Percentiles rank a stretch among this genome's conserved stretches.
phyloP scores from a whole-genome alignment of 2,329 filamentous ascomycete genomes.

The Alternaria hordeiaustralica region DNA sequence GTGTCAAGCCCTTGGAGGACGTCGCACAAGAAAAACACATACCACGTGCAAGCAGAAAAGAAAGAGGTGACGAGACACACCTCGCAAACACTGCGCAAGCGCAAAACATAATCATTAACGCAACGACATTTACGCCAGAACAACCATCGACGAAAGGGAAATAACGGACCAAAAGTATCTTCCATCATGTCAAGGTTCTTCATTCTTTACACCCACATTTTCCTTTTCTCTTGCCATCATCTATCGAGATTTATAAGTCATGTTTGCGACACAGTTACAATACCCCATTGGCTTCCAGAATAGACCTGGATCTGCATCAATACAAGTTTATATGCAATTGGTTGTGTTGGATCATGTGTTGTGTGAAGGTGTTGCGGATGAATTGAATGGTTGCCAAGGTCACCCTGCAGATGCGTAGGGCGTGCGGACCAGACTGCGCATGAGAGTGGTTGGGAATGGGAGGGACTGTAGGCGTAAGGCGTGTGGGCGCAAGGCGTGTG shows the following conservation, averaged over 20 bases:
- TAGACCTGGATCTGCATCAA: background rate
- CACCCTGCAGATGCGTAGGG: background rate
- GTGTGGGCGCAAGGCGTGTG: background rate
- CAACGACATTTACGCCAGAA: constrained; percentile 15
- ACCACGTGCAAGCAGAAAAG: background rate
- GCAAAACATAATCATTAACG: background rate
- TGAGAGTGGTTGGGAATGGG: background rate
- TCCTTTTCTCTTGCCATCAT: background rate
- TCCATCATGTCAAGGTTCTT: background rate
- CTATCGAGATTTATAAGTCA: background rate
- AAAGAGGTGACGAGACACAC: background rate
- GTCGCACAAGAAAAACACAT: background rate
- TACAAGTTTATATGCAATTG: background rate
- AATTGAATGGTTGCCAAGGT: background rate
- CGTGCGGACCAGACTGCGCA: background rate
- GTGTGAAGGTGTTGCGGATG: background rate
- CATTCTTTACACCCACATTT: constrained; percentile 1
- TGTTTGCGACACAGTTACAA: background rate
- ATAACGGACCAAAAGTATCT: background rate
- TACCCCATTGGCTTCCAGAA: background rate
- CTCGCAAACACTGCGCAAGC: background rate
- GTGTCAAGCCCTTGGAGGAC: background rate
- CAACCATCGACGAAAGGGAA: constrained; percentile 1
- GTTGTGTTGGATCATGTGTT: background rate
- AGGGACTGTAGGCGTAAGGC: background rate